Percentiles rank a stretch among this genome's conserved stretches.
Conservation (phyloP, 148 eudicot species). For the Arctostaphylos glauca region DNA sequence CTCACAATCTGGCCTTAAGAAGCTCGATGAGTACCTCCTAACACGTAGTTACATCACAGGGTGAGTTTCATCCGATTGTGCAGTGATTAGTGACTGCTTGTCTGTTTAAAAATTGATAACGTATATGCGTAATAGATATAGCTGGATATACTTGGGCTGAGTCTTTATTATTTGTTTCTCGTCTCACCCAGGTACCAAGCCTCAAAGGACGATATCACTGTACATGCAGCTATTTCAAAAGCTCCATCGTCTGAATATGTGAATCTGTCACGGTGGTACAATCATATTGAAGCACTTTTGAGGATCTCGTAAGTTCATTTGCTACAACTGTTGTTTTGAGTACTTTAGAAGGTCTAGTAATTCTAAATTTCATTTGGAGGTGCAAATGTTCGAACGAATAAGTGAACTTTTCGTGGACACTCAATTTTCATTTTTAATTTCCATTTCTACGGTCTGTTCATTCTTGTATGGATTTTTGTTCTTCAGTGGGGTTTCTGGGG, state of each 20-base stretch:
- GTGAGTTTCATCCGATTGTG: slow-evolving; percentile 28
- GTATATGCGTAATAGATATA: background rate
- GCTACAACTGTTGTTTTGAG: background rate
- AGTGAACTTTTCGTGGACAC: background rate
- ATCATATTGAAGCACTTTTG: slow-evolving; percentile 81
- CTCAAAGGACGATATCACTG: slow-evolving; percentile 88
- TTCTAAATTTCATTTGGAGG: slow-evolving; percentile 12
- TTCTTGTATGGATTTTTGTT: background rate
- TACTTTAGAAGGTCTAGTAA: background rate
- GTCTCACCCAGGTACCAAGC: slow-evolving; percentile 65
- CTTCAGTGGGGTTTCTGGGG: slow-evolving; percentile 76
- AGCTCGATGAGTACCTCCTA: slow-evolving; percentile 83
- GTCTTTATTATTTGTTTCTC: background rate
- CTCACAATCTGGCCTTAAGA: slow-evolving; percentile 75
- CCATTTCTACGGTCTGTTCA: background rate
- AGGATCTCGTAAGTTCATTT: slow-evolving; percentile 81
- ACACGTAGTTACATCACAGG: slow-evolving; percentile 85
- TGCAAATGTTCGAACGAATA: background rate
- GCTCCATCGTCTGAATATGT: slow-evolving; percentile 64
- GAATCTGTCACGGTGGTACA: slow-evolving; percentile 80
- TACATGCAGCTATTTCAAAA: slow-evolving; percentile 55
- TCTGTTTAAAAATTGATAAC: background rate
- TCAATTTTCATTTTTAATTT: background rate
- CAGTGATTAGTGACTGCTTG: background rate
- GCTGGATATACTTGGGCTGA: background rate